Conservation (phyloP, 2,329 filamentous ascomycete species). For the Cladobotryum protrusum region DNA sequence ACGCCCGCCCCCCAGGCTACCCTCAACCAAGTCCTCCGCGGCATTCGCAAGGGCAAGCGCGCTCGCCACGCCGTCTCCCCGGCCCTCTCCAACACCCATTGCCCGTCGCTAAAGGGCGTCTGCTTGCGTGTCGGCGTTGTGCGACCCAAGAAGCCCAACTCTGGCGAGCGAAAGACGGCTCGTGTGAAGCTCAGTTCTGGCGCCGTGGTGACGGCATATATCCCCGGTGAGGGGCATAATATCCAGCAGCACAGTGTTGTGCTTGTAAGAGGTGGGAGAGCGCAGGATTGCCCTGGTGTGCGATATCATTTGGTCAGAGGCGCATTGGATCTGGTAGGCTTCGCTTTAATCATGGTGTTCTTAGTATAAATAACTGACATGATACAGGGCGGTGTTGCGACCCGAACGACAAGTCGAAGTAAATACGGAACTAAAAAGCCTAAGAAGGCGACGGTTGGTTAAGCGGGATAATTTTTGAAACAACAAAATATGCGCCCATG, state of each 20-base stretch:
- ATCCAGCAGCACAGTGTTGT: slow-evolving; percentile 99
- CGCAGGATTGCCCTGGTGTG: slow-evolving; percentile 97
- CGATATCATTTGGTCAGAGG: slow-evolving; percentile 90
- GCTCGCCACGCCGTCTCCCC: slow-evolving; percentile 85
- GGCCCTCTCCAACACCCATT: slow-evolving; percentile 60
- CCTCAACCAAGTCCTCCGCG: slow-evolving; percentile 67
- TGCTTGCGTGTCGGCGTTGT: slow-evolving; percentile 90
- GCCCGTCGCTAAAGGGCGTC: slow-evolving; percentile 88
- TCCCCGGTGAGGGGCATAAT: slow-evolving; percentile 96
- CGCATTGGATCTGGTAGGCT: slow-evolving; percentile 81
- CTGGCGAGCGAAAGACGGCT: slow-evolving; percentile 91
- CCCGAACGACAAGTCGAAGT: slow-evolving; percentile 74
- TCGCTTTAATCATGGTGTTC: not conserved
- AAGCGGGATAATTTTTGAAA: slow-evolving; percentile 1
- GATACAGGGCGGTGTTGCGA: slow-evolving; percentile 77
- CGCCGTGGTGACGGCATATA: slow-evolving; percentile 84
- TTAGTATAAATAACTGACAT: slow-evolving; percentile 4
- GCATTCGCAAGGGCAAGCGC: slow-evolving; percentile 71
- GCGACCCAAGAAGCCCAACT: slow-evolving; percentile 98
- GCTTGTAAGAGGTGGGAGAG: slow-evolving; percentile 83
- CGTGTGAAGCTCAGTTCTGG: slow-evolving; percentile 85
- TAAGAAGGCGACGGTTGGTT: slow-evolving; percentile 64
- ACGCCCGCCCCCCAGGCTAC: slow-evolving; percentile 55
- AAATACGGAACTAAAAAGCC: slow-evolving; percentile 99
- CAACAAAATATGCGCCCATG: not conserved